Base-by-base conservation (phyloP, 208 protist species). In the Kentomonas sorsogonicus region DNA sequence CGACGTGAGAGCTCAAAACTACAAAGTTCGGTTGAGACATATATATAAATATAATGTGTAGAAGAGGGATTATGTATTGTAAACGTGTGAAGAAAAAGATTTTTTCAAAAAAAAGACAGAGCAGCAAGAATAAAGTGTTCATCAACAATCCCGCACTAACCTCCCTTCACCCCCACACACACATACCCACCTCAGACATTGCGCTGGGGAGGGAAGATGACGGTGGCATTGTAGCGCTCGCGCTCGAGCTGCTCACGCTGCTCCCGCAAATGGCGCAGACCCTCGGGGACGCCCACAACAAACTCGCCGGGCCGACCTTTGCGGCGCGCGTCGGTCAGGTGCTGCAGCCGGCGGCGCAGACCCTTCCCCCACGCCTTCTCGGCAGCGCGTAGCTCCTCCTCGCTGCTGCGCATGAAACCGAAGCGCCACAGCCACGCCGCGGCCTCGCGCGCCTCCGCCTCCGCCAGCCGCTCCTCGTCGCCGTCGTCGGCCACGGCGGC, bases 231-330 rank as follows among this genome's bases (percentile, higher is more conserved):
- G 70, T 91, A 95, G 1, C 77, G 76, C 58, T 93, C 81, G 7
- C 85, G 66, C 71, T 95, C 83, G 4, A 95, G 66, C 23, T 60
- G 61, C 53, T 81, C 79, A 1, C 89, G 79, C 62, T 93, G 79
- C 58, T 89, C 78, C 2, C 83, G 77, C 43, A 95, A 69, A 54
- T 83, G 68, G 48, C 70, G 70, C 38, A 95, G 75, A 0, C 85
- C 83, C 62, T 95, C 85, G 1, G 89, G 89, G n/a, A 95, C 89
- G 0, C 89, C 89, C 41, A 95, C 65, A 23, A 95, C 85, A 77
- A 93, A 95, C 70, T 91, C 83, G 18, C 83, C 89, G 1, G 81
- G 73, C 9, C 70, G 63, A 3, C 85, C 89, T 23, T 79, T 82
- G 38, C 85, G 74, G 22, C 89, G 82, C 16, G 87, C 74, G 51